Base-by-base conservation (phyloP, 192 early-diverging fungal species). In the Tieghemiomyces parasiticus region DNA sequence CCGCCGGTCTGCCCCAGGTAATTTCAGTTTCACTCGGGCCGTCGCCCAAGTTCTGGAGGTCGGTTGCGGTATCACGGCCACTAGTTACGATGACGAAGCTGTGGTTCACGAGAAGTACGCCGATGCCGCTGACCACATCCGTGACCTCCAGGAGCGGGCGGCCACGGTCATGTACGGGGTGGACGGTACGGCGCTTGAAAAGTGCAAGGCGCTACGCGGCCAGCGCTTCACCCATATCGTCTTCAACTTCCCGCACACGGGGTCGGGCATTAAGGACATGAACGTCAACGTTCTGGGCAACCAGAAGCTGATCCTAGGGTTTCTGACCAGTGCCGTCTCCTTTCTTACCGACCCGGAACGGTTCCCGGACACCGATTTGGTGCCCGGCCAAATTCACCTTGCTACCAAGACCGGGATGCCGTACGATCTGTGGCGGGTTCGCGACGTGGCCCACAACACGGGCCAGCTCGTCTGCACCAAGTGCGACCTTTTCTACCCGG, bases 181-280 rank as follows among this genome's bases (percentile, higher is more conserved):
- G 0, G 91, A 97, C 65, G 89, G 76, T 1, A 91, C 90, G 0
- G 64, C 76, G 26, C 54, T 97, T 46, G 67, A 69, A 1, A 81
- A 71, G 35, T 68, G 63, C 61, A 77, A 79, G 61, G 66, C 63
- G 34, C 69, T 94, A n/a, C 75, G 68, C 29, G 65, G 64, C 24
- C 70, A 73, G 52, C 45, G 62, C 35, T 97, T 92, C 63, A 73
- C 79, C 44, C 86, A 85, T 61, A 89, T 97, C 35, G 80, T 94
- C 16, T 97, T 98, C 67, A 94, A 95, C 67, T 98, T 98, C 67
- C 95, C 95, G 34, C 95, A 98, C 65, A 83, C 83, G 9, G 92
- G 93, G 30, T 59, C 78, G 22, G 93, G 95, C 13, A 90, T 95
- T 61, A 98, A 96, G 69, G 92, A 98, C 67, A 81, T 91, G 73